These are phyloP conservation scores for Acacia crassicarpa DNA, from an alignment of 306 rosid species.

Conservation along the genomic window DNA sequence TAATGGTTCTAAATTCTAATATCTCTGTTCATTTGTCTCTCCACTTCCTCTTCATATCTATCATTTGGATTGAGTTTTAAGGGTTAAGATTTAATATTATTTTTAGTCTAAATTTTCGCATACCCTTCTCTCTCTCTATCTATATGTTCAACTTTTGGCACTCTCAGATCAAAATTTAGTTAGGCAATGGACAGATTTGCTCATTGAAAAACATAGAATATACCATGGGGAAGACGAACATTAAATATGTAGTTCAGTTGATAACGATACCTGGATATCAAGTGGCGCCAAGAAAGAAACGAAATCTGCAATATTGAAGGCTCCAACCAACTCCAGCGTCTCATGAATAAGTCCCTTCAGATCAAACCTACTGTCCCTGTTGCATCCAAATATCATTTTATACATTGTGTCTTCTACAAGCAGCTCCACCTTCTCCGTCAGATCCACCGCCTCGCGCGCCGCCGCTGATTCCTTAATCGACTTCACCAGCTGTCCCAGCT, in stretches of 20 bases:
- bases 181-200: not conserved
- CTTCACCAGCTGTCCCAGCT: not conserved
- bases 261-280: slow-evolving; percentile 29
- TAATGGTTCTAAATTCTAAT: too few species aligned
- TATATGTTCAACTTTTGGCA: not conserved
- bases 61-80: too few species aligned
- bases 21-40: too few species aligned
- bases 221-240: not conserved
- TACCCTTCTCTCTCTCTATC: too few species aligned
- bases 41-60: too few species aligned
- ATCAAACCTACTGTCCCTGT: not conserved
- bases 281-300: slow-evolving; percentile 6
- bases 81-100: too few species aligned
- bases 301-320: slow-evolving; percentile 27
- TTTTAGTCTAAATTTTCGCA: too few species aligned
- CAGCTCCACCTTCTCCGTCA: slow-evolving; percentile 10
- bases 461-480: not conserved
- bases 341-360: not conserved
- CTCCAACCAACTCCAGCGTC: not conserved
- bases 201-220: not conserved
- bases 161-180: not conserved
- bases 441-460: slow-evolving; percentile 20
- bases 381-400: not conserved
- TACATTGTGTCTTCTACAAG: not conserved
- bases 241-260: not conserved